A percentile compares a stretch with the other conserved stretches of the same genome.
Conservation (phyloP, 1,139 yeast species). For the Pichia sp. region DNA sequence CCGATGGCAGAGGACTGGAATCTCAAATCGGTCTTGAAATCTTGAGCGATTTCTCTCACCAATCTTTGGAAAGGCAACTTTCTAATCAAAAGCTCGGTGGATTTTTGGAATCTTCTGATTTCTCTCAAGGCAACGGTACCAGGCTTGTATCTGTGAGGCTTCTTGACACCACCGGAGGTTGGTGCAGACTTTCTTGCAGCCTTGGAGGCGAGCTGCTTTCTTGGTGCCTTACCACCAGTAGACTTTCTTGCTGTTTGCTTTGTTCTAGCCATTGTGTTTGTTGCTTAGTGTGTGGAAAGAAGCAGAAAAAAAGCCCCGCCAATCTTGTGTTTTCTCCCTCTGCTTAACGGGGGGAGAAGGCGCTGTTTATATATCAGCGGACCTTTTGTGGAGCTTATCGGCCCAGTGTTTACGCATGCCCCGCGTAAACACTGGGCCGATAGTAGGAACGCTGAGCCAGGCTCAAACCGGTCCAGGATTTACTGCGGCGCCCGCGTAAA, state of each 20-base stretch:
- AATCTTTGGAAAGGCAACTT: slow-evolving; percentile 98
- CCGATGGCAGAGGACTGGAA: slow-evolving; percentile 98
- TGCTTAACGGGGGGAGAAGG: background rate
- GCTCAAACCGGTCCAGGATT: background rate
- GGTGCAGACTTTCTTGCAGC: slow-evolving; percentile 99
- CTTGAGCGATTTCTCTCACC: slow-evolving; percentile 97
- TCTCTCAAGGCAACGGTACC: slow-evolving; percentile 99
- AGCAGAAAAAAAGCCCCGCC: slow-evolving; percentile 4
- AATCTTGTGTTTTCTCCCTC: background rate
- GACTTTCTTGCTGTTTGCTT: slow-evolving; percentile 99
- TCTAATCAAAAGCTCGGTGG: slow-evolving; percentile 95
- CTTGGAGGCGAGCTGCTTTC: slow-evolving; percentile 98
- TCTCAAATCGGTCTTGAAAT: slow-evolving; percentile 96
- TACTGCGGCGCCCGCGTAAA: slow-evolving; percentile 1
- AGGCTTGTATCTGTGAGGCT: slow-evolving; percentile 99
- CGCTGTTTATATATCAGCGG: background rate
- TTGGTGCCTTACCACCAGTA: slow-evolving; percentile 99
- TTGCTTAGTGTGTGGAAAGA: slow-evolving; percentile 16
- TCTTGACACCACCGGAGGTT: slow-evolving; percentile 98
- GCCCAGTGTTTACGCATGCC: slow-evolving; percentile 1
- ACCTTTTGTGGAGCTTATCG: background rate
- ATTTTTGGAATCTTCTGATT: slow-evolving; percentile 98
- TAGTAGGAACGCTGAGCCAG: no score
- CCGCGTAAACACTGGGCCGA: slow-evolving; percentile 9
- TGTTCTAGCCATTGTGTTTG: slow-evolving; percentile 84